A percentile compares a stretch with the other conserved stretches of the same genome.
Conservation (phyloP, 768 basidiomycete genomes). For the Termitomyces bulborhizus region DNA sequence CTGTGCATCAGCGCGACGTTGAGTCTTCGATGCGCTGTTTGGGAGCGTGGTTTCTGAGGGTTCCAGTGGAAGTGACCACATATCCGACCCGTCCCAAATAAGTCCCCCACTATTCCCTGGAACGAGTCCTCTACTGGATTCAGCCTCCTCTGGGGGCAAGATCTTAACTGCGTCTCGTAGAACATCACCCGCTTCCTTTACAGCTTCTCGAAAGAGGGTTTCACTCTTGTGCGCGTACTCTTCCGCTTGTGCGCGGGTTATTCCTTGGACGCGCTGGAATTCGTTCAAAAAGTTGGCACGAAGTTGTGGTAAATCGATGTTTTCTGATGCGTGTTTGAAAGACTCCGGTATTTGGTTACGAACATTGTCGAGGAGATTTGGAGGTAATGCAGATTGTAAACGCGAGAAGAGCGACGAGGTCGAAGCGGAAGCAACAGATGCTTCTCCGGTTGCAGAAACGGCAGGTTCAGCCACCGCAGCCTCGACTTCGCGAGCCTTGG, state of each 20-base stretch:
- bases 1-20: slow-evolving; percentile 29
- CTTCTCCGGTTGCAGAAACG: slow-evolving; percentile 10
- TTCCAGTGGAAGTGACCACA: slow-evolving; percentile 69
- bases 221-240: slow-evolving; percentile 80
- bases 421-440: slow-evolving; percentile 16
- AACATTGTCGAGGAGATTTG: slow-evolving; percentile 63
- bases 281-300: slow-evolving; percentile 58
- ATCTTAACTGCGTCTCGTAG: slow-evolving; percentile 89
- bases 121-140: not conserved
- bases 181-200: slow-evolving; percentile 77
- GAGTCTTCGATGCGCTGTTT: slow-evolving; percentile 5
- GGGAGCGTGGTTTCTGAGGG: slow-evolving; percentile 13
- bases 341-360: slow-evolving; percentile 66
- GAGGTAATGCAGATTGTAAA: slow-evolving; percentile 69
- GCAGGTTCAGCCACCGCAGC: not conserved
- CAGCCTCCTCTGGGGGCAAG: slow-evolving; percentile 66
- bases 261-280: slow-evolving; percentile 69
- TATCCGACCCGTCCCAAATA: slow-evolving; percentile 82
- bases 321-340: slow-evolving; percentile 53
- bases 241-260: slow-evolving; percentile 72
- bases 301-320: slow-evolving; percentile 64
- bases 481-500: slow-evolving; percentile 8
- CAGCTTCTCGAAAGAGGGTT: slow-evolving; percentile 53
- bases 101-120: slow-evolving; percentile 27
- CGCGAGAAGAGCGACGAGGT: slow-evolving; percentile 49